Evolutionary conservation across 805 yeast species (phyloP), one percentile per base, ranked within the genome.

Genomic region (Wickerhamomyces kurtzmanii): DNA sequence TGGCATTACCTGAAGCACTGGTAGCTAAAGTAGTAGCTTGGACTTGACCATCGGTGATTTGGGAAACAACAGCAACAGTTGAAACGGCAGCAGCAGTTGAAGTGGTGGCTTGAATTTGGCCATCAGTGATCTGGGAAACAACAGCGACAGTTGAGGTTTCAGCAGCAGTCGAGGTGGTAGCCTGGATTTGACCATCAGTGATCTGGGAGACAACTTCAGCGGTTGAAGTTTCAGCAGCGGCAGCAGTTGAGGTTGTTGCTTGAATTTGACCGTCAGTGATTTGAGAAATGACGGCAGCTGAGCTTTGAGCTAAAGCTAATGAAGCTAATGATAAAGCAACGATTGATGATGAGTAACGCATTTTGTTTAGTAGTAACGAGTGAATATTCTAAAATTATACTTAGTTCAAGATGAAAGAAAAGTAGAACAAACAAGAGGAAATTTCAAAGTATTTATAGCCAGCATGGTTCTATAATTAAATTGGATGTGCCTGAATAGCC

Each of bases 261-360:
- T 67, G 73, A 42, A 67, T 55, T 51, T 68, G 74, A 42, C 72
- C 72, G 37, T 67, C 75, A 38, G 59, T 58, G 32, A 68, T 69
- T 49, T 65, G 73, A 37, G 65, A 47, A 30, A 68, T 51, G 30
- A 49, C 56, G 21, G 51, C 41, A 12, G 44, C 26, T 20, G 40
- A 27, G 26, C n/a, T n/a, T n/a, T n/a, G n/a, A n/a, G n/a, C n/a
- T n/a, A n/a, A n/a, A n/a, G n/a, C n/a, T n/a, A n/a, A n/a, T n/a
- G n/a, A n/a, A n/a, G n/a, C n/a, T n/a, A n/a, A n/a, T n/a, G n/a
- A n/a, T n/a, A n/a, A n/a, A n/a, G n/a, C n/a, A n/a, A n/a, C n/a
- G n/a, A n/a, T n/a, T n/a, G n/a, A n/a, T n/a, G n/a, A n/a, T n/a
- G n/a, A n/a, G n/a, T n/a, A n/a, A n/a, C n/a, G n/a, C n/a, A n/a